Conservation (phyloP, 1,139 yeast genomes). For the Saccharomyces hybrid region DNA sequence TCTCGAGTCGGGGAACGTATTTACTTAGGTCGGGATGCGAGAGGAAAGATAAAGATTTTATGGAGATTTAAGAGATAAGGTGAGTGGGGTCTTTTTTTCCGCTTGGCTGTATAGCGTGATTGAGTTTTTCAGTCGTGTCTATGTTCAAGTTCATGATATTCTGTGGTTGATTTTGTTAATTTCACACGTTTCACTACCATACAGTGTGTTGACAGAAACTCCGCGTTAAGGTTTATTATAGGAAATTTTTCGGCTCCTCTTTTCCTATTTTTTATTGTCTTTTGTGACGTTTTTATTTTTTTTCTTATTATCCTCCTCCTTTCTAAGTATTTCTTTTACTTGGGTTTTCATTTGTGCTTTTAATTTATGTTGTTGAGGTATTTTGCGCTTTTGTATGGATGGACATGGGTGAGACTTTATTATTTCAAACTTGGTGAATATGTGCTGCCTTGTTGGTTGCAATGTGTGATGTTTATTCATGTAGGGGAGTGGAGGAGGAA, state of each 20-base stretch:
- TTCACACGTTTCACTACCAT: slow-evolving; percentile 26
- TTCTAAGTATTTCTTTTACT: background rate
- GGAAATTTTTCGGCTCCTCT: slow-evolving; percentile 2
- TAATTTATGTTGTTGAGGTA: background rate
- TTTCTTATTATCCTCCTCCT: slow-evolving; percentile 1
- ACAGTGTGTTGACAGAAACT: slow-evolving; percentile 15
- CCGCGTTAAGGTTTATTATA: slow-evolving; percentile 4
- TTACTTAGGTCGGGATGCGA: background rate
- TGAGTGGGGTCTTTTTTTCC: background rate
- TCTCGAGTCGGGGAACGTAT: background rate
- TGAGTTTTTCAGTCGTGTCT: slow-evolving; percentile 18
- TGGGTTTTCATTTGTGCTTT: background rate
- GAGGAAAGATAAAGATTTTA: background rate
- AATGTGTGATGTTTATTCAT: background rate
- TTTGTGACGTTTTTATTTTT: background rate
- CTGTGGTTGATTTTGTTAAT: slow-evolving; percentile 15
- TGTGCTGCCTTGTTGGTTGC: background rate
- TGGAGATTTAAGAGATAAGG: background rate
- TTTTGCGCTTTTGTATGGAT: background rate
- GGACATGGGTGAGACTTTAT: background rate
- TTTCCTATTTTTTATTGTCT: slow-evolving; percentile 1
- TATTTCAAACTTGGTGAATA: background rate
- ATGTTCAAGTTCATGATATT: slow-evolving; percentile 12
- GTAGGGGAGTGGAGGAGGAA: background rate
- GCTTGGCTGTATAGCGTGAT: slow-evolving; percentile 7